Conservation (phyloP, 768 basidiomycete species). For the Trametes cingulata region DNA sequence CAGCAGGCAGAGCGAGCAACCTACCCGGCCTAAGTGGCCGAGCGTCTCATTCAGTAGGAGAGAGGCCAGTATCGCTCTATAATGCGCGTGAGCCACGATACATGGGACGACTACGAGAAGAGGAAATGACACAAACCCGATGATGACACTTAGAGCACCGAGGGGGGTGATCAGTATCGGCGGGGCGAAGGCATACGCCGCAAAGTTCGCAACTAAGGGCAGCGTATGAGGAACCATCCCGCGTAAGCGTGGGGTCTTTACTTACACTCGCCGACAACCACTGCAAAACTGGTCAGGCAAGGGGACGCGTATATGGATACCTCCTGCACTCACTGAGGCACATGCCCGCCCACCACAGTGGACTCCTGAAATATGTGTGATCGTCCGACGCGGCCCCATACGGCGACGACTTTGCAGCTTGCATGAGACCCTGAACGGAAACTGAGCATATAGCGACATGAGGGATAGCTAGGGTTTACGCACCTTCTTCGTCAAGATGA, state of each 20-base stretch:
- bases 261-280: conserved; percentile 89
- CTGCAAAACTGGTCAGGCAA: conserved; percentile 45
- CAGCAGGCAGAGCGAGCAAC: conserved; percentile 79
- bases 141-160: conserved; percentile 94
- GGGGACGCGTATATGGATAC: neutral
- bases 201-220: conserved; percentile 77
- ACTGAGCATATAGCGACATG: neutral
- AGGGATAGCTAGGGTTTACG: conserved; percentile 16
- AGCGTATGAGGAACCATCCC: neutral
- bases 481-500: conserved; percentile 99
- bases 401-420: conserved; percentile 66
- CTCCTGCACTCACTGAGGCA: conserved; percentile 68
- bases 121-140: no score
- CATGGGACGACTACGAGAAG: no score
- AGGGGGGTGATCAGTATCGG: conserved; percentile 97
- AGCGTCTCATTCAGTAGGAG: conserved; percentile 91
- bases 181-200: conserved; percentile 96
- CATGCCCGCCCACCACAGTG: conserved; percentile 98
- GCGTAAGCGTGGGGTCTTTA: neutral
- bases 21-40: conserved; percentile 87
- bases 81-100: no score
- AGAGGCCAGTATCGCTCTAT: conserved; percentile 92
- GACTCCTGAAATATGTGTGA: conserved; percentile 83
- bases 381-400: conserved; percentile 73
- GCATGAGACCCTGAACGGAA: conserved; percentile 82